These are phyloP conservation scores for Lomentospora prolificans DNA, from an alignment of 2,329 filamentous ascomycete genomes.

Conservation along the genomic window DNA sequence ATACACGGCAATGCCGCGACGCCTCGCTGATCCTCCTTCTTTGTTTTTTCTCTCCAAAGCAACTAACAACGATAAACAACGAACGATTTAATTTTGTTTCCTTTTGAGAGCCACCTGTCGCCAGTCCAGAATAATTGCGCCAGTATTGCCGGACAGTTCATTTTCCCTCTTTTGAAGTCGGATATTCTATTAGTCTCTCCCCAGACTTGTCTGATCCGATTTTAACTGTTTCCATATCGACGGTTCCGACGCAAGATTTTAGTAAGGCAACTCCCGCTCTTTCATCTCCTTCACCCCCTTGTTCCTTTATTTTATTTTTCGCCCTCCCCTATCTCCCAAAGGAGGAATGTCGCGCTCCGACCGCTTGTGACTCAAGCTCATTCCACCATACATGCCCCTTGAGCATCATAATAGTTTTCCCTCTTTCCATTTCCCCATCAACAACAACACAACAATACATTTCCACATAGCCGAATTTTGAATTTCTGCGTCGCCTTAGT, in stretches of 20 bases:
- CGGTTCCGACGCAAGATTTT: not conserved
- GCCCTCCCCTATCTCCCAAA: not conserved
- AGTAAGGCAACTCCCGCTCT: not conserved
- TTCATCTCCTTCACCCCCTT: not conserved
- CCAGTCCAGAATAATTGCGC: constrained; percentile 47
- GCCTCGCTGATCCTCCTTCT: not conserved
- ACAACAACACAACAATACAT: not conserved
- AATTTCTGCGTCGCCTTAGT: not conserved
- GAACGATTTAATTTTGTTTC: constrained; percentile 14
- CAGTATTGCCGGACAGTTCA: constrained; percentile 35
- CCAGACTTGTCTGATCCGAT: not conserved
- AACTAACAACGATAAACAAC: constrained; percentile 9
- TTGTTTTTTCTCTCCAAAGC: constrained; percentile 6
- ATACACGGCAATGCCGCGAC: constrained; percentile 4
- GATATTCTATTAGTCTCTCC: constrained; percentile 5
- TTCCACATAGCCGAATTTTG: not conserved
- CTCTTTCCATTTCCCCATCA: not conserved
- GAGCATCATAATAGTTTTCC: not conserved
- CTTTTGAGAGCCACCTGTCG: constrained; percentile 44
- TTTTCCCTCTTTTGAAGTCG: constrained; percentile 6
- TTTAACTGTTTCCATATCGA: constrained; percentile 1
- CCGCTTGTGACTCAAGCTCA: constrained; percentile 6
- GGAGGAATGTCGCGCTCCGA: not conserved
- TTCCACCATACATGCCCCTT: not conserved
- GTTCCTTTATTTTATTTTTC: not conserved